Conservation (phyloP, 129 eudicot species). For the Arctium lappa region DNA sequence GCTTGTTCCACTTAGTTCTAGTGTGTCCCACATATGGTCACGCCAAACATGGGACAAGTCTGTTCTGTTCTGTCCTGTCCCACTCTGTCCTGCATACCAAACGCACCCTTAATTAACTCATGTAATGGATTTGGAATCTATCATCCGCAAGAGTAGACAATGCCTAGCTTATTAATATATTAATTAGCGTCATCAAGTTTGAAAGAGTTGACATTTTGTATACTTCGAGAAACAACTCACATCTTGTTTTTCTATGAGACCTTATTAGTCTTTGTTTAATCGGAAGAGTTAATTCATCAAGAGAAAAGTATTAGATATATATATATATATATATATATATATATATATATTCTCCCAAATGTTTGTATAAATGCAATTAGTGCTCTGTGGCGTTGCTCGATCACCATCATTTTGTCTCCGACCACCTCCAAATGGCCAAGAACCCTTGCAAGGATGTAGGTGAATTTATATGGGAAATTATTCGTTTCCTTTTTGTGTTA, state of each 20-base stretch:
- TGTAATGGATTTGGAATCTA: neutral
- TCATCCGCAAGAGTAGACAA: neutral
- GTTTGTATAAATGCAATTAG: neutral
- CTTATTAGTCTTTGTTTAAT: neutral
- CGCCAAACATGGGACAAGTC: too few relatives aligned
- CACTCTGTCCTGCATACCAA: too few relatives aligned
- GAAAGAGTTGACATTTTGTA: neutral
- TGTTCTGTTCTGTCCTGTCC: too few relatives aligned
- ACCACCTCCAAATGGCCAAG: neutral
- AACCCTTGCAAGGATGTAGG: neutral
- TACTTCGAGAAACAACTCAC: neutral
- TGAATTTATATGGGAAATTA: neutral
- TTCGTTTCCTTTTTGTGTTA: neutral
- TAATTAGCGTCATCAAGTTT: too few relatives aligned
- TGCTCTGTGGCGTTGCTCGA: neutral
- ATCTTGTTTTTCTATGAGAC: neutral
- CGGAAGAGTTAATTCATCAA: neutral
- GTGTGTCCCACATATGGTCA: too few relatives aligned
- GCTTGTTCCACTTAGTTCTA: too few relatives aligned
- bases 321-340: neutral
- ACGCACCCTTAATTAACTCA: neutral
- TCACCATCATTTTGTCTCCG: neutral
- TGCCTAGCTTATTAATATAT: too few relatives aligned
- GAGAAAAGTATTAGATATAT: neutral
- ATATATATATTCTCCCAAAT: neutral